A percentile compares a stretch with the other conserved stretches of the same genome.
Evolutionary conservation across 2,329 filamentous ascomycete genomes (phyloP).

Genomic region (Podosphaera fusca): DNA sequence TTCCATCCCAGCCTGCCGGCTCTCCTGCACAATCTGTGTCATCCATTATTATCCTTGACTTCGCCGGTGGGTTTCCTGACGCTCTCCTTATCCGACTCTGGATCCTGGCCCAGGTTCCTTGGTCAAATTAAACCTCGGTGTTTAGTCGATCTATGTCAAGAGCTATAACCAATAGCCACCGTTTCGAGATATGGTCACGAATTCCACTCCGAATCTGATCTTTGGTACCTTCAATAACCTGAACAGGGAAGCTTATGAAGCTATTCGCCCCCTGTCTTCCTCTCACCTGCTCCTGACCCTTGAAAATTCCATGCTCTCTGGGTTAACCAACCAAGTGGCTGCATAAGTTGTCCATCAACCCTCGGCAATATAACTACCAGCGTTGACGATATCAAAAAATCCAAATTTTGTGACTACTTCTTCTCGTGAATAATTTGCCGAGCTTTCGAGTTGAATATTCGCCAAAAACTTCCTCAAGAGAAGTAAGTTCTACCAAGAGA

Average conservation of each 20-base stretch:
- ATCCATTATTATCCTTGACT: background rate
- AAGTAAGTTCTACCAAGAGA: background rate
- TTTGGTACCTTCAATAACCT: background rate
- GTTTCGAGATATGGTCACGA: background rate
- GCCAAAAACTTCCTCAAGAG: too few species aligned
- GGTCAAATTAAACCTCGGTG: background rate
- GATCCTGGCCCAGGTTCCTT: background rate
- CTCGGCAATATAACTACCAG: background rate
- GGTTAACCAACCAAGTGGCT: background rate
- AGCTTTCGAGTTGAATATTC: too few species aligned
- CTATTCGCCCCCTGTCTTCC: background rate
- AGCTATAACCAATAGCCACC: background rate
- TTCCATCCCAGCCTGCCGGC: background rate
- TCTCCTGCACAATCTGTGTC: background rate
- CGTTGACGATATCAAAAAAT: too few species aligned
- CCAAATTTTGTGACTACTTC: too few species aligned
- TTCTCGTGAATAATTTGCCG: too few species aligned
- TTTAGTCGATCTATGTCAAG: background rate
- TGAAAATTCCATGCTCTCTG: background rate
- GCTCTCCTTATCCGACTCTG: background rate
- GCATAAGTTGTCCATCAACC: background rate
- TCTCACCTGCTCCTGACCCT: background rate
- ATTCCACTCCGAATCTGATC: background rate
- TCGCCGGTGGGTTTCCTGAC: background rate
- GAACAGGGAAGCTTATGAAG: background rate